phyloP scores from a whole-genome alignment of 2,329 filamentous ascomycete genomes.

The Diaporthe sp. region DNA sequence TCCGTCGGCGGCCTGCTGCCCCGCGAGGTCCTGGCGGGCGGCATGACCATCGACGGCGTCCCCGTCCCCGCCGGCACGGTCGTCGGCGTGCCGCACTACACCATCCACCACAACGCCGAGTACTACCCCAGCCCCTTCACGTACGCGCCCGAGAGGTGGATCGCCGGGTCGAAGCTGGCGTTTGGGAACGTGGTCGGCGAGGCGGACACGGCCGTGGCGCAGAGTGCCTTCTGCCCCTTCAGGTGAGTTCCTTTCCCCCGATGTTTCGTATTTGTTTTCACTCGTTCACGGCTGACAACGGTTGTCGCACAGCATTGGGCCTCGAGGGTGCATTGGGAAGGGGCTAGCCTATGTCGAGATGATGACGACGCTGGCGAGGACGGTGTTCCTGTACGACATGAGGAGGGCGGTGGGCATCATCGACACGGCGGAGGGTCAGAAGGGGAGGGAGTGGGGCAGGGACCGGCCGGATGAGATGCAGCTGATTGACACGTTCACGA shows the following conservation, averaged over 20 bases:
- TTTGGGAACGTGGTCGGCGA: slow-evolving; percentile 59
- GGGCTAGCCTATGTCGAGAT: slow-evolving; percentile 77
- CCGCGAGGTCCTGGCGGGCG: slow-evolving; percentile 70
- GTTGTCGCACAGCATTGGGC: slow-evolving; percentile 65
- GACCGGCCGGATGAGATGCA: slow-evolving; percentile 75
- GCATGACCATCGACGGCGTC: slow-evolving; percentile 67
- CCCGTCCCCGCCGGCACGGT: slow-evolving; percentile 71
- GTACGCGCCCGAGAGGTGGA: slow-evolving; percentile 77
- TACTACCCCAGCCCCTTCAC: slow-evolving; percentile 73
- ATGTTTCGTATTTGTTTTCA: background rate
- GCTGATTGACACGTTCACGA: slow-evolving; percentile 80
- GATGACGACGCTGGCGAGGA: slow-evolving; percentile 72
- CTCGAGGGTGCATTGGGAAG: slow-evolving; percentile 81
- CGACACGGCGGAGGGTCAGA: slow-evolving; percentile 67
- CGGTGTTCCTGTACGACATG: slow-evolving; percentile 74
- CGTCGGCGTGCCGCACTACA: slow-evolving; percentile 76
- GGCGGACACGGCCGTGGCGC: slow-evolving; percentile 67
- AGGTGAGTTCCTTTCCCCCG: slow-evolving; percentile 46
- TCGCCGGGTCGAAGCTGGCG: slow-evolving; percentile 61
- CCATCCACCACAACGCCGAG: slow-evolving; percentile 75
- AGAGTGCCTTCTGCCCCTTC: slow-evolving; percentile 82
- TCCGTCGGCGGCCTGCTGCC: slow-evolving; percentile 73
- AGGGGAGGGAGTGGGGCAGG: slow-evolving; percentile 66
- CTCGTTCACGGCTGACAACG: background rate
- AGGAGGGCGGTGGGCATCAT: slow-evolving; percentile 62